phyloP scores from a whole-genome alignment of 345 rosid genomes.

The Eucalyptus sp. region DNA sequence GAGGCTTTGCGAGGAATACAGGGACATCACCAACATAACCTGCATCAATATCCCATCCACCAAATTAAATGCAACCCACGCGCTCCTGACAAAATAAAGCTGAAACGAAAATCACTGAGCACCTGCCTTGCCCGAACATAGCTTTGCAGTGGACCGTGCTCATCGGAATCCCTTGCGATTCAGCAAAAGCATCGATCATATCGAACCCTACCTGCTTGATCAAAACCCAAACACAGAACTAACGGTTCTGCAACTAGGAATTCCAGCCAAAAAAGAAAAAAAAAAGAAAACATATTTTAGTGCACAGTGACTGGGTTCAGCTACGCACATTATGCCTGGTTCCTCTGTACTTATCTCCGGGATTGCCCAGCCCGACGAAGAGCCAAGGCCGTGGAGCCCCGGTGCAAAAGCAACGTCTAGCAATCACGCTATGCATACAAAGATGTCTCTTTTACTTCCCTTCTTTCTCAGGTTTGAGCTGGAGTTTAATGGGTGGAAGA shows the following conservation, averaged over 20 bases:
- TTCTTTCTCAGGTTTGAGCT: background rate
- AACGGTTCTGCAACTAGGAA: background rate
- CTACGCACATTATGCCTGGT: conserved; percentile 67
- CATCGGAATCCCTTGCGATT: conserved; percentile 45
- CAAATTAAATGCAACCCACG: background rate
- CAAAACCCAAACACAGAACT: background rate
- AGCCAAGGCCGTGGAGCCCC: conserved; percentile 53
- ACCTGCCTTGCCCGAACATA: conserved; percentile 56
- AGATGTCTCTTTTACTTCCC: background rate
- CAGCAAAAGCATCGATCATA: conserved; percentile 65
- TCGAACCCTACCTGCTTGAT: conserved; percentile 57
- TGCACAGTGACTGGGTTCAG: background rate
- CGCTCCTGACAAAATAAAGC: background rate
- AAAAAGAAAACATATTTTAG: background rate
- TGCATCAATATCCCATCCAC: background rate
- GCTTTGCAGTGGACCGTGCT: conserved; percentile 50
- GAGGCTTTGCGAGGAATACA: conserved; percentile 65
- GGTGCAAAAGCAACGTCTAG: conserved; percentile 48
- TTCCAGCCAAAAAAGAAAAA: background rate
- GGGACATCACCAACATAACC: conserved; percentile 51
- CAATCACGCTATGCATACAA: background rate
- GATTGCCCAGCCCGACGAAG: conserved; percentile 81
- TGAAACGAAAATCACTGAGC: background rate
- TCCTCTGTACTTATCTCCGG: conserved; percentile 72
- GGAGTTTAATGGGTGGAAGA: background rate